These are phyloP conservation scores for Trichophyton equinum DNA, from an alignment of 2,329 filamentous ascomycete genomes.

Conservation along the genomic window DNA sequence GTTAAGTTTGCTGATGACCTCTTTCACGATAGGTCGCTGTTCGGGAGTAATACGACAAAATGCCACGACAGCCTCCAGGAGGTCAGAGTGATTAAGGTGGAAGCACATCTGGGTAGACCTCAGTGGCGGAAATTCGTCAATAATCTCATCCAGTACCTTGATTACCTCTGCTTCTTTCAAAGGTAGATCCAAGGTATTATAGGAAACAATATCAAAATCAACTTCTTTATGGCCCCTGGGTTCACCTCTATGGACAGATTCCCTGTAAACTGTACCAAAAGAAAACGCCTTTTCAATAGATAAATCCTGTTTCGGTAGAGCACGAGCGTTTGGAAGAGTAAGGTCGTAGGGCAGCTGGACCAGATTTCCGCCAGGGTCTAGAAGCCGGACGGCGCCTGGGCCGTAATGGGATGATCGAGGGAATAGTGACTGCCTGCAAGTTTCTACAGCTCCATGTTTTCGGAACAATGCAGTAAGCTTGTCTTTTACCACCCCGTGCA, in stretches of 20 bases:
- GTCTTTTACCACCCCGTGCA: slow-evolving; percentile 62
- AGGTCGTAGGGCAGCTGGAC: slow-evolving; percentile 91
- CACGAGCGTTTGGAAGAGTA: slow-evolving; percentile 75
- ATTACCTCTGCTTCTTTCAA: slow-evolving; percentile 88
- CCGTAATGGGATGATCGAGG: slow-evolving; percentile 70
- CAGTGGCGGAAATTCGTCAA: slow-evolving; percentile 65
- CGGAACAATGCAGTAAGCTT: slow-evolving; percentile 67
- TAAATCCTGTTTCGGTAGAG: slow-evolving; percentile 55
- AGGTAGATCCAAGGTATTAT: slow-evolving; percentile 65
- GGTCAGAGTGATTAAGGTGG: slow-evolving; percentile 74
- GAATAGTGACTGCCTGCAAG: slow-evolving; percentile 60
- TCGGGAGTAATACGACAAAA: slow-evolving; percentile 65
- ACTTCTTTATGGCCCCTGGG: slow-evolving; percentile 76
- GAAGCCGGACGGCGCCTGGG: slow-evolving; percentile 60
- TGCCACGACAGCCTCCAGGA: slow-evolving; percentile 80
- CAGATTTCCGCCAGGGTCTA: slow-evolving; percentile 75
- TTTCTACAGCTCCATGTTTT: slow-evolving; percentile 78
- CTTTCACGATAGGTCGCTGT: slow-evolving; percentile 61
- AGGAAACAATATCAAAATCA: slow-evolving; percentile 91
- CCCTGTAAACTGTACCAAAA: slow-evolving; percentile 79
- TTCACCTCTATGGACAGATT: slow-evolving; percentile 64
- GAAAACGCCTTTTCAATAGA: slow-evolving; percentile 65
- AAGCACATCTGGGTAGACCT: slow-evolving; percentile 67
- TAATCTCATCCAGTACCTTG: slow-evolving; percentile 86
- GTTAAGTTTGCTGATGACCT: slow-evolving; percentile 76